Evolutionary conservation across 2,329 filamentous ascomycete genomes (phyloP).

Genomic region (Aspergillus pseudoviridinutans): DNA sequence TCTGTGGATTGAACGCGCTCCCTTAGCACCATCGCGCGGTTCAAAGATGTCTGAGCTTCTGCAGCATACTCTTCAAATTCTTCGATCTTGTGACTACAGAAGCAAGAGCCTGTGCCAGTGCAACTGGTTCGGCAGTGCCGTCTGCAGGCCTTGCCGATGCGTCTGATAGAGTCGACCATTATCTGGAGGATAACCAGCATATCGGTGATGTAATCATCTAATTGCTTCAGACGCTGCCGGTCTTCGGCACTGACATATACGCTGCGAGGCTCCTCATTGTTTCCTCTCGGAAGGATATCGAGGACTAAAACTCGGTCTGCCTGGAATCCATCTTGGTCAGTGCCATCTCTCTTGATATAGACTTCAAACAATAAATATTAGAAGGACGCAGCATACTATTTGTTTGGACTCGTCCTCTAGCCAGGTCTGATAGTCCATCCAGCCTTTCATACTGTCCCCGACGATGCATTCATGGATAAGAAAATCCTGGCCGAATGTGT

Average conservation of each 20-base stretch:
- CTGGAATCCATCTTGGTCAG: slow-evolving; percentile 1
- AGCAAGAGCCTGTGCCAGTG: neutral
- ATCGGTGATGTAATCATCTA: slow-evolving; percentile 11
- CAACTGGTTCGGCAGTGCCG: slow-evolving; percentile 4
- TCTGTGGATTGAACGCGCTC: slow-evolving; percentile 6
- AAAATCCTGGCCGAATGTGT: neutral
- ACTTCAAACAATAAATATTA: neutral
- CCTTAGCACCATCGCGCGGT: slow-evolving; percentile 9
- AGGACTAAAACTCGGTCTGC: slow-evolving; percentile 3
- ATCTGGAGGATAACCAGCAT: slow-evolving; percentile 9
- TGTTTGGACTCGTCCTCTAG: slow-evolving; percentile 8
- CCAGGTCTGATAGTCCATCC: slow-evolving; percentile 14
- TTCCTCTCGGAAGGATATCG: neutral
- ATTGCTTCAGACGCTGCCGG: slow-evolving; percentile 7
- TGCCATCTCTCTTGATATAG: neutral
- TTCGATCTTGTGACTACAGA: slow-evolving; percentile 1
- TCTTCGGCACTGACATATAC: slow-evolving; percentile 4
- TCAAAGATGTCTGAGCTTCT: slow-evolving; percentile 3
- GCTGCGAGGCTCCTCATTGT: neutral
- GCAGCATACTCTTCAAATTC: slow-evolving; percentile 5
- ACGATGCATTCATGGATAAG: slow-evolving; percentile 8
- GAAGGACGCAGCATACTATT: neutral
- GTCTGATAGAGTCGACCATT: neutral
- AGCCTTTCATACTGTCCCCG: slow-evolving; percentile 6
- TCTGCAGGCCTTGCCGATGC: slow-evolving; percentile 6